Percentiles rank a stretch among this genome's conserved stretches.
These are phyloP conservation scores for Amanita brunnescens DNA, from an alignment of 768 basidiomycete species.

Conservation along the genomic window DNA sequence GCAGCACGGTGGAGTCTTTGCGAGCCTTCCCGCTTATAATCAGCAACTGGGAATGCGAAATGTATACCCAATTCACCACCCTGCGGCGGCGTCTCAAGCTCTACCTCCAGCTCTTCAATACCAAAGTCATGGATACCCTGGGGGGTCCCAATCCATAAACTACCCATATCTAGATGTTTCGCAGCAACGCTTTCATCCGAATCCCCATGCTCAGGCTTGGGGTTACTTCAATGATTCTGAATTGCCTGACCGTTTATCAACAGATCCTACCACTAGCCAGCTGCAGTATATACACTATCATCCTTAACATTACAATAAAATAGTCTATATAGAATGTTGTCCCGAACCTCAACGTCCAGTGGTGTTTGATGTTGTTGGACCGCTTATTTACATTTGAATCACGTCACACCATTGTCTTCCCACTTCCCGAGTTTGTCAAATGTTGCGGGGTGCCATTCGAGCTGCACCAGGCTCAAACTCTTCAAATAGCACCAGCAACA, in stretches of 20 bases:
- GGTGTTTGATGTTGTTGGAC: background rate
- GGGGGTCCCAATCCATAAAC: background rate
- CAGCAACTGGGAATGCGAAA: background rate
- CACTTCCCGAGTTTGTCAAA: background rate
- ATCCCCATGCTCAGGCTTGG: background rate
- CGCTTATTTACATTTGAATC: background rate
- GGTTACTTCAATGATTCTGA: background rate
- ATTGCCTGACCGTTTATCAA: too few relatives aligned
- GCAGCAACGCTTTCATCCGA: background rate
- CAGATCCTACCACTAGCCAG: background rate
- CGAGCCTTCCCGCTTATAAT: background rate
- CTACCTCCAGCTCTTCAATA: background rate
- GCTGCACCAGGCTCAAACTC: background rate
- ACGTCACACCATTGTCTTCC: background rate
- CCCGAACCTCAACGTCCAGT: background rate
- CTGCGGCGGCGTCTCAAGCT: background rate
- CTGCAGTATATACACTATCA: background rate
- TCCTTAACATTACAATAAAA: background rate
- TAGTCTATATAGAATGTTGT: constrained; percentile 1
- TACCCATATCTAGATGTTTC: background rate
- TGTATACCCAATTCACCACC: background rate
- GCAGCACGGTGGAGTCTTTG: background rate
- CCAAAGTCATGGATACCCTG: background rate
- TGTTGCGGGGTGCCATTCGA: background rate
- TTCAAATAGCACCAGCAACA: constrained; percentile 1